phyloP scores from a whole-genome alignment of 768 basidiomycete species.

The Gautieria morchelliformis region DNA sequence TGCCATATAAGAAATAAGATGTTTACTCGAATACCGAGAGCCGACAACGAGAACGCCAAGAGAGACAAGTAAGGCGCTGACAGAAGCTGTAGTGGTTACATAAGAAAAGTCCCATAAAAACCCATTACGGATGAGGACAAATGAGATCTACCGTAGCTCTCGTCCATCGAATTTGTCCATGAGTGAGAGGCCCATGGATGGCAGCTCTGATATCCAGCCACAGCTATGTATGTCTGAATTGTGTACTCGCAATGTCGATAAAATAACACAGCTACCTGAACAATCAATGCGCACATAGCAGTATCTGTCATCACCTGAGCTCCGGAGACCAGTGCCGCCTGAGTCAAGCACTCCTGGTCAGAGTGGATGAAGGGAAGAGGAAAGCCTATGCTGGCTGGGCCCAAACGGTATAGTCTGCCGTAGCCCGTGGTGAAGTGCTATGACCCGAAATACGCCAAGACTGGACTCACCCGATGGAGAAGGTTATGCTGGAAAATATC shows the following conservation, averaged over 20 bases:
- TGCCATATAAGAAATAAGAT: neutral
- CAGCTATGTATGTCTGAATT: neutral
- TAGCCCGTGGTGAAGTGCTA: neutral
- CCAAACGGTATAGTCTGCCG: neutral
- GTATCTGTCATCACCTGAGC: neutral
- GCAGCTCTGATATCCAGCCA: neutral
- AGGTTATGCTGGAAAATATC: neutral
- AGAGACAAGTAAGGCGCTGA: neutral
- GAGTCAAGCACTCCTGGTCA: neutral
- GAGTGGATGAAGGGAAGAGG: neutral
- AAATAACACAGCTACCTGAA: neutral
- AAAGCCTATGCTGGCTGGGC: too few species aligned
- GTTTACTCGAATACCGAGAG: too few species aligned
- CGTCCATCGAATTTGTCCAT: neutral
- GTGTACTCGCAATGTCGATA: neutral
- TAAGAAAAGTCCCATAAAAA: neutral
- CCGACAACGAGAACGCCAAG: neutral
- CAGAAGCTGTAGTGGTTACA: neutral
- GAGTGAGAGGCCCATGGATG: neutral
- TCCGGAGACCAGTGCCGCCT: neutral
- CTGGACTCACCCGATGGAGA: neutral
- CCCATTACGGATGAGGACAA: neutral
- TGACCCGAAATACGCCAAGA: neutral
- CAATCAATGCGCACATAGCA: neutral
- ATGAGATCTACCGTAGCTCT: neutral